Evolutionary conservation across 2,329 filamentous ascomycete species (phyloP).

Genomic region (Stylonectria norvegica): DNA sequence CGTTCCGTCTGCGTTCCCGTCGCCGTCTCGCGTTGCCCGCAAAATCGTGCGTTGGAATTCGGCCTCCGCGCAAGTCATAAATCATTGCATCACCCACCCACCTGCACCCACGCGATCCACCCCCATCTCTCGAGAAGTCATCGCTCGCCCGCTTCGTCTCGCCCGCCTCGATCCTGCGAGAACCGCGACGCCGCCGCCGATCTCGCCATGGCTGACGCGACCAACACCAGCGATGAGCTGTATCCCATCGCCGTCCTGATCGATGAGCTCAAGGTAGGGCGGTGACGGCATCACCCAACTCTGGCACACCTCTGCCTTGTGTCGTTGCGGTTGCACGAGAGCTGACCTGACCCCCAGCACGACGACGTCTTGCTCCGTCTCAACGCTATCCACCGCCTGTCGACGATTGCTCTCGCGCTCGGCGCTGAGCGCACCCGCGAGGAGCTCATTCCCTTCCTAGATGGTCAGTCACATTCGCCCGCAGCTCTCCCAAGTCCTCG

Average conservation of each 20-base stretch:
- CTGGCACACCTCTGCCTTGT: neutral
- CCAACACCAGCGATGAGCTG: conserved; percentile 93
- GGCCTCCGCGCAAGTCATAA: conserved; percentile 33
- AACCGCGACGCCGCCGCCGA: conserved; percentile 32
- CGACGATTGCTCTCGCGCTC: conserved; percentile 93
- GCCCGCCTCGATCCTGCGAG: conserved; percentile 21
- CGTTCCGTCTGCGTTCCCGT: conserved; percentile 13
- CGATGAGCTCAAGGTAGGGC: conserved; percentile 92
- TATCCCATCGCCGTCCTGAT: conserved; percentile 99
- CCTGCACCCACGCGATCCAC: conserved; percentile 28
- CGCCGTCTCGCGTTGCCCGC: conserved; percentile 18
- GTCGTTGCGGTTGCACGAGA: neutral
- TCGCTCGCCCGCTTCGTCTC: conserved; percentile 19
- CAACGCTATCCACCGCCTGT: conserved; percentile 97
- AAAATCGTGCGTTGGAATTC: conserved; percentile 31
- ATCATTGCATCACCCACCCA: conserved; percentile 32
- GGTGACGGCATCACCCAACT: conserved; percentile 14
- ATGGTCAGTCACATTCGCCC: conserved; percentile 73
- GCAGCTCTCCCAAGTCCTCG: too few species aligned
- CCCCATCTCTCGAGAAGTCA: conserved; percentile 21
- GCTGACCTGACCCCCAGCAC: conserved; percentile 58
- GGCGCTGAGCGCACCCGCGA: conserved; percentile 96
- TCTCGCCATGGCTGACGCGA: conserved; percentile 80
- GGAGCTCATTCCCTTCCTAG: conserved; percentile 97
- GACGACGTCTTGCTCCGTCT: conserved; percentile 97